phyloP scores from a whole-genome alignment of 305 asterid species.

The Nicotiana rustica region DNA sequence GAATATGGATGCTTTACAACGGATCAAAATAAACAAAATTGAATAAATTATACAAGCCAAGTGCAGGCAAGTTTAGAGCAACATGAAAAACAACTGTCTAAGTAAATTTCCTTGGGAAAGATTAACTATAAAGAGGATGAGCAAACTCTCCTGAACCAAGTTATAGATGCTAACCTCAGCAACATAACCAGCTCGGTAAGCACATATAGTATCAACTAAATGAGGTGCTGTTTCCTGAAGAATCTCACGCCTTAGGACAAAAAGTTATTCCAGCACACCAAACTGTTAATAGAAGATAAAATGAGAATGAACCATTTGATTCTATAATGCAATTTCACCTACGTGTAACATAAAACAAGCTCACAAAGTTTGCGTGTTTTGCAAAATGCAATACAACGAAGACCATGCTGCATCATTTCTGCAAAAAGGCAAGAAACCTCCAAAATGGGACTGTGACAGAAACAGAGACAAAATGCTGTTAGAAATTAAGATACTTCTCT shows the following conservation, averaged over 20 bases:
- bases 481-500: slow-evolving; percentile 11
- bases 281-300: slow-evolving; percentile 33
- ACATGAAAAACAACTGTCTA: slow-evolving; percentile 6
- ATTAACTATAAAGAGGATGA: slow-evolving; percentile 36
- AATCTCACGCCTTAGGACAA: slow-evolving; percentile 77
- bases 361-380: slow-evolving; percentile 97
- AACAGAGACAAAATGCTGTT: slow-evolving; percentile 34
- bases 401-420: slow-evolving; percentile 96
- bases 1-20: background rate
- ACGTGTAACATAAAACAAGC: slow-evolving; percentile 94
- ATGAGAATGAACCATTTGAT: slow-evolving; percentile 22
- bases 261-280: slow-evolving; percentile 41
- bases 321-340: slow-evolving; percentile 45
- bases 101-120: background rate
- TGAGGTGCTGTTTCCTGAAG: slow-evolving; percentile 79
- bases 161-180: slow-evolving; percentile 76
- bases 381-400: slow-evolving; percentile 96
- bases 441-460: slow-evolving; percentile 82
- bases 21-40: slow-evolving; percentile 4
- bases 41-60: slow-evolving; percentile 13
- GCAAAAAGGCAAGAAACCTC: slow-evolving; percentile 89
- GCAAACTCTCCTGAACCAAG: slow-evolving; percentile 28
- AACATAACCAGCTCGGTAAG: slow-evolving; percentile 89
- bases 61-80: slow-evolving; percentile 15
- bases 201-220: slow-evolving; percentile 65